These are phyloP conservation scores for Tuber microsphaerosporum DNA, from an alignment of 495 filamentous ascomycete genomes.

Conservation along the genomic window DNA sequence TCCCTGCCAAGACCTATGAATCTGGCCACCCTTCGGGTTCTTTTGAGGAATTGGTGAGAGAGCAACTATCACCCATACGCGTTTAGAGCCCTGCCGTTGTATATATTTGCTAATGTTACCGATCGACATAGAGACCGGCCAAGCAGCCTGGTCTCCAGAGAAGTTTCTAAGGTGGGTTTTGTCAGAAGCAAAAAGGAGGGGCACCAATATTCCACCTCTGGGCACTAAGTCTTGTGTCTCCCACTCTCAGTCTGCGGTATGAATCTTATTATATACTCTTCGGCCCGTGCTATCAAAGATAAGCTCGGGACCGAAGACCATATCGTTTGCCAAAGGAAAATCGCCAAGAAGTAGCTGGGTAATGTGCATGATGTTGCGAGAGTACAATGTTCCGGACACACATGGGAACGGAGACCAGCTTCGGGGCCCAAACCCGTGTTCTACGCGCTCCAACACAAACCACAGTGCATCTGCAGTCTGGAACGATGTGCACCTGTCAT, in stretches of 20 bases:
- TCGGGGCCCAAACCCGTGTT: neutral
- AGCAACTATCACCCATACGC: neutral
- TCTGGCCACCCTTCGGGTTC: neutral
- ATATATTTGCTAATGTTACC: conserved; percentile 8
- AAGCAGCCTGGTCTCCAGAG: conserved; percentile 7
- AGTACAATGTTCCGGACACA: neutral
- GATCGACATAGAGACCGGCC: conserved; percentile 5
- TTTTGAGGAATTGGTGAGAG: neutral
- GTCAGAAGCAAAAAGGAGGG: neutral
- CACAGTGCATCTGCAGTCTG: neutral
- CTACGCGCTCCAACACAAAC: neutral
- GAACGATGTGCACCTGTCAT: neutral
- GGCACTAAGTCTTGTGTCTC: too few species aligned
- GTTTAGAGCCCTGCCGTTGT: neutral
- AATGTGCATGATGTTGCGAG: too few species aligned
- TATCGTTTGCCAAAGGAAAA: neutral
- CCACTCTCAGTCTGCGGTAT: neutral
- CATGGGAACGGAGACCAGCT: neutral
- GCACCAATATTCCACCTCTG: neutral
- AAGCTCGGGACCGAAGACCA: neutral
- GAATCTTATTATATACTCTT: conserved; percentile 8
- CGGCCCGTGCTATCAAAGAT: neutral
- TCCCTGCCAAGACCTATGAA: neutral
- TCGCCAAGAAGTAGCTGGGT: neutral
- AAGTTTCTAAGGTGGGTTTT: conserved; percentile 12